These are phyloP conservation scores for Neofusicoccum umdonicola DNA, from an alignment of 2,329 filamentous ascomycete genomes.

Conservation along the genomic window DNA sequence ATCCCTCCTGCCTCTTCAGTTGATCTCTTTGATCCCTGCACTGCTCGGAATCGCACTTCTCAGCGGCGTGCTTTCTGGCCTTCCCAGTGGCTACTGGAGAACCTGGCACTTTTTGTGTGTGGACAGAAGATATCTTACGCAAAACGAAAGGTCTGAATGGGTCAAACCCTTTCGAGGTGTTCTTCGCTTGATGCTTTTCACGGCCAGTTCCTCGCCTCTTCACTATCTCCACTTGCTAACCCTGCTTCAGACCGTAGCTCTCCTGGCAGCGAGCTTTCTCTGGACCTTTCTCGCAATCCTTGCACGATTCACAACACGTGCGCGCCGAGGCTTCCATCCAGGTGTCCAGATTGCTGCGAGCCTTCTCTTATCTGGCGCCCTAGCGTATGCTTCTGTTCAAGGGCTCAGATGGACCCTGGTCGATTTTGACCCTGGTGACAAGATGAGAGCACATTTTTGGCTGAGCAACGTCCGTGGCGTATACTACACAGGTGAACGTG, in stretches of 20 bases:
- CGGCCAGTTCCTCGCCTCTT: neutral
- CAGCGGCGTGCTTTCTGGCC: neutral
- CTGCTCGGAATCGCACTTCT: neutral
- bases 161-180: neutral
- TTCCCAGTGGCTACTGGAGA: neutral
- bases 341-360: neutral
- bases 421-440: too few species aligned
- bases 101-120: neutral
- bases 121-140: neutral
- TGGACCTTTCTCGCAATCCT: neutral
- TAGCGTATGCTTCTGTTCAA: too few species aligned
- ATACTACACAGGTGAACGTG: neutral
- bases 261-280: neutral
- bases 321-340: neutral
- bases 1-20: neutral
- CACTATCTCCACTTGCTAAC: neutral
- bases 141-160: neutral
- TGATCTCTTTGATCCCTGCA: neutral
- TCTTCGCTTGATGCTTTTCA: neutral
- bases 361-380: neutral
- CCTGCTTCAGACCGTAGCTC: neutral
- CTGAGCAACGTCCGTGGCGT: neutral
- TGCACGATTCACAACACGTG: neutral
- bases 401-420: too few species aligned
- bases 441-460: neutral